Conservation (phyloP, 768 basidiomycete species). For the Boletus vinaceobasis region DNA sequence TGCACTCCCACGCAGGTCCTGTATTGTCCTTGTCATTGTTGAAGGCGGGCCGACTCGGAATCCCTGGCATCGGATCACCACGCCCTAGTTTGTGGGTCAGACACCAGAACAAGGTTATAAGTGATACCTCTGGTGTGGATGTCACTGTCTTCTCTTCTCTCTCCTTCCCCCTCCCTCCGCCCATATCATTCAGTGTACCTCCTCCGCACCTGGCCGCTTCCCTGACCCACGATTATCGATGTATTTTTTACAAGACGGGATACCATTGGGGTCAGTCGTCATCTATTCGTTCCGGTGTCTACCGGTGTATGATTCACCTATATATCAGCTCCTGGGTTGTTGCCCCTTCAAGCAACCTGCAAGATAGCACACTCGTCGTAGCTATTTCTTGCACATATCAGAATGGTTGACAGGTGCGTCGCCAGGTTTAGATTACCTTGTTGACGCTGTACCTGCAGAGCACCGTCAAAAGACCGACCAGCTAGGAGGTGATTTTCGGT, state of each 20-base stretch:
- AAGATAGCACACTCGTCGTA: too few relatives aligned
- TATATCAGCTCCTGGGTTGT: too few relatives aligned
- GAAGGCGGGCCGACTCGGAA: neutral
- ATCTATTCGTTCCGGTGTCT: neutral
- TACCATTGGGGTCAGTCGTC: neutral
- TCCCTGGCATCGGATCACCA: too few relatives aligned
- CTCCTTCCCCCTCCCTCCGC: neutral
- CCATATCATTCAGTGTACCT: neutral
- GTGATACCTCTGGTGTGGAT: neutral
- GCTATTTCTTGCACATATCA: too few relatives aligned
- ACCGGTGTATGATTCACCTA: too few relatives aligned
- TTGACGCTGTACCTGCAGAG: too few relatives aligned
- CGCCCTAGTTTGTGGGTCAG: neutral
- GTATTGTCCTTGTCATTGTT: neutral
- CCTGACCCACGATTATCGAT: neutral
- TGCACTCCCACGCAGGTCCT: too few relatives aligned
- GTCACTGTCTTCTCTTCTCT: neutral
- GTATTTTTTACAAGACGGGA: too few relatives aligned
- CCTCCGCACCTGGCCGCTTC: neutral
- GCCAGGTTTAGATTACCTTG: too few relatives aligned
- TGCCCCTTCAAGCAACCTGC: neutral
- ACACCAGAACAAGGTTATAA: neutral
- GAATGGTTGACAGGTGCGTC: too few relatives aligned
- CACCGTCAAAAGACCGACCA: too few relatives aligned
- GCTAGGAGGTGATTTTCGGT: too few relatives aligned